These are phyloP conservation scores for Melocanna baccifera DNA, from an alignment of 176 grass and related monocot species.

Conservation along the genomic window DNA sequence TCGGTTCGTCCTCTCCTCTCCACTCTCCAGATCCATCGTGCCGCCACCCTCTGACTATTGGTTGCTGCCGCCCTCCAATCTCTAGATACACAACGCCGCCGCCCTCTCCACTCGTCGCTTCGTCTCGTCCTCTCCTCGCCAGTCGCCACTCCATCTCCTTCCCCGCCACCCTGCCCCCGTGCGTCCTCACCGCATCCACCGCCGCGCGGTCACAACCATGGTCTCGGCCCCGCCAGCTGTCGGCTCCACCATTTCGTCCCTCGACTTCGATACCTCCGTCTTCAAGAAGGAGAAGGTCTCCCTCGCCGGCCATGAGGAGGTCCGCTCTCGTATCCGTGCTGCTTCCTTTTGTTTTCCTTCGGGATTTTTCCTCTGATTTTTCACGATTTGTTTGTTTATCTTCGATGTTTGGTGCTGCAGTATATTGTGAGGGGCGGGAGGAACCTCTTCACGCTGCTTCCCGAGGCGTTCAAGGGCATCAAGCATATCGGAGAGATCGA, in stretches of 20 bases:
- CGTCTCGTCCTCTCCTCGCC: too few relatives aligned
- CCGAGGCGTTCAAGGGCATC: constrained; percentile 81
- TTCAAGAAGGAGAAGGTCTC: constrained; percentile 98
- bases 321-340: neutral
- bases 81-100: too few relatives aligned
- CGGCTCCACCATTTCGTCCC: constrained; percentile 42
- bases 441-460: constrained; percentile 80
- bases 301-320: constrained; percentile 84
- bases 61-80: too few relatives aligned
- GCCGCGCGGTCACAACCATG: constrained; percentile 41
- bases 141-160: constrained; percentile 30
- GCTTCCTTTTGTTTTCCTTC: neutral
- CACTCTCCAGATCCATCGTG: too few relatives aligned
- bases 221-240: constrained; percentile 46
- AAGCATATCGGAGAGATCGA: constrained; percentile 89
- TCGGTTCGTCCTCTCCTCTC: too few relatives aligned
- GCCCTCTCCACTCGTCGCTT: too few relatives aligned
- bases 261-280: constrained; percentile 70
- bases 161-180: constrained; percentile 5
- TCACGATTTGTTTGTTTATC: neutral
- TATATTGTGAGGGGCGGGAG: constrained; percentile 88
- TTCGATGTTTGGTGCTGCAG: constrained; percentile 13
- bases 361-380: neutral
- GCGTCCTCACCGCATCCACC: constrained; percentile 8
- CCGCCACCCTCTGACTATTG: too few relatives aligned